Evolutionary conservation across 2,329 filamentous ascomycete genomes (phyloP), one percentile per base, ranked within the genome.

Genomic region (Aspergillus sojae): DNA sequence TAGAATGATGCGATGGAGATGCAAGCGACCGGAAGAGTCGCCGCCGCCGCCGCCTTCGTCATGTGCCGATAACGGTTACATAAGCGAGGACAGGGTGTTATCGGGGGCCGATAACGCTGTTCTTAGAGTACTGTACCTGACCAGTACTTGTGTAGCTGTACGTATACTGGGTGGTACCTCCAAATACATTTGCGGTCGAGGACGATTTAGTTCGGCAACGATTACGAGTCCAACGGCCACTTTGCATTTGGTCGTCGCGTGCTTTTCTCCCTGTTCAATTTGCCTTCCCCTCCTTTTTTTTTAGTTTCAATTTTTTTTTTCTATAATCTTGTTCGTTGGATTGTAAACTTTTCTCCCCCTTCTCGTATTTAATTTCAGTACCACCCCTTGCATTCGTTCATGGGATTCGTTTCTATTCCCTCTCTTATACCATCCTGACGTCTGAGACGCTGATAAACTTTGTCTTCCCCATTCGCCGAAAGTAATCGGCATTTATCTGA

Each of bases 41-140:
- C 43, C 61, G 62, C 66, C 64, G 64, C 65, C 64, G 62, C 66
- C 64, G 64, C 65, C 64, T 64, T 66, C 66, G 64, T 67, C 65
- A 68, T 68, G 65, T 65, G 64, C 62, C 19, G 48, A 6, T 23
- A 32, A 28, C 2, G 19, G 28, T 62, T 57, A 62, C 34, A 57
- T 62, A 62, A 62, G 54, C 55, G 32, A 41, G 5, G 39, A 41
- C 2, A 6, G 12, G n/a, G n/a, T 10, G 34, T n/a, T 26, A 30
- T 45, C 56, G n/a, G 21, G 32, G 32, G 28, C 53, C 60, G 53
- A 53, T 59, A 53, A 43, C 48, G 48, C 48, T 26, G 57, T 46
- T 4, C 30, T 10, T 21, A 2, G 23, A 46, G 21, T 21, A 21
- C 19, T 23, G 43, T 21, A 28, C 45, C 21, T 48, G 21, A 16